Base-by-base conservation (phyloP, 345 rosid genomes). In the Brassica nigra region DNA sequence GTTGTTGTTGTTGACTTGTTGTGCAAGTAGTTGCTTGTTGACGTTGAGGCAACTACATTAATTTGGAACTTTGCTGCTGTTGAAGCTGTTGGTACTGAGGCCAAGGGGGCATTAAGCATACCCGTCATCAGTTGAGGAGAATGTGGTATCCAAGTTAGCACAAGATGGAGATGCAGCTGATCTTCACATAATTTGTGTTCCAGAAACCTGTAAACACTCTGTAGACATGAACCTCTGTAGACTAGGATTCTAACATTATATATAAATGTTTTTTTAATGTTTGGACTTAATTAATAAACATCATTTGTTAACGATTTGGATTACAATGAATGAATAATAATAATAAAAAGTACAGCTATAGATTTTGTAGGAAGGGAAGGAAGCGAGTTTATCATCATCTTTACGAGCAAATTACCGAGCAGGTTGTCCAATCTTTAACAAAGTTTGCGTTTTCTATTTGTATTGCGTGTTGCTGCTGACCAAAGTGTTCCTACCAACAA, bases 111-210 rank as follows among this genome's bases (percentile, higher is more conserved):
- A 70, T 89, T 95, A 87, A 90, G 88, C 85, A 95, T 88, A 49
- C 93, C 70, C 62, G 90, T 87, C 42, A 36, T 36, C 42, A 52
- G 95, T 81, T 92, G 89, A 76, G 97, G 99, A 75, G 99, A 92
- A 83, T 65, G 92, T 86, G 87, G 85, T 87, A 68, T 89, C 95
- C 82, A 88, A 91, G 74, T 84, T 84, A 69, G 80, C 80, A 78
- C 82, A 83, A 66, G 90, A 87, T 82, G 99, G 94, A 78, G 97
- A 92, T 81, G 97, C 99, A 78, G 91, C 92, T 54, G 99, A 83
- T 80, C 97, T 89, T 82, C 86, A 91, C 72, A 88, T 83, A 74
- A 86, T 89, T 70, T 91, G 88, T 69, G 92, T 75, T 81, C 97
- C 98, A 49, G 95, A 28, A 75, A 78, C 85, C 95, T 95, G 84